A percentile compares a stretch with the other conserved stretches of the same genome.
phyloP scores from a whole-genome alignment of 2,329 filamentous ascomycete species.

The Alternaria consortialis region DNA sequence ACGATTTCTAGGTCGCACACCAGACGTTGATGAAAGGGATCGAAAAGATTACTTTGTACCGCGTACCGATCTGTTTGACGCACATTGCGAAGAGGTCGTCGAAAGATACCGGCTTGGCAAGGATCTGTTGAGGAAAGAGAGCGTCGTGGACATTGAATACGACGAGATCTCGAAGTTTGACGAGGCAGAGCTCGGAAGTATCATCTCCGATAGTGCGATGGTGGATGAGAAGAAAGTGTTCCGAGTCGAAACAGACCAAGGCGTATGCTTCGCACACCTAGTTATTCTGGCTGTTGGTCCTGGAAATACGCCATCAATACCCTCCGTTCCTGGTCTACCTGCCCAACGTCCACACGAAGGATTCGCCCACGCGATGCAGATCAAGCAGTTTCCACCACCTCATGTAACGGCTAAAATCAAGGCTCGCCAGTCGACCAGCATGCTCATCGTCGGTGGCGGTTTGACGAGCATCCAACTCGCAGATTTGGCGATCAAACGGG shows the following conservation, averaged over 20 bases:
- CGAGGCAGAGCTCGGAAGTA: constrained; percentile 28
- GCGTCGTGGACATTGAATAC: constrained; percentile 69
- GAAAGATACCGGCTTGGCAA: constrained; percentile 59
- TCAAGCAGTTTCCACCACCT: constrained; percentile 65
- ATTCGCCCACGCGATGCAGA: constrained; percentile 71
- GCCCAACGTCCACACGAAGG: constrained; percentile 54
- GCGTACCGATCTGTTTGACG: constrained; percentile 51
- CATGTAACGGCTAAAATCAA: constrained; percentile 64
- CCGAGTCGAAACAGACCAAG: constrained; percentile 66
- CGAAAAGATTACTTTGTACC: constrained; percentile 59
- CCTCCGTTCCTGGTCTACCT: constrained; percentile 57
- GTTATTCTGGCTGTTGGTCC: constrained; percentile 77
- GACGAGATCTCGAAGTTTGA: constrained; percentile 53
- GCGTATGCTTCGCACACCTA: constrained; percentile 64
- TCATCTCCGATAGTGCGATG: constrained; percentile 27
- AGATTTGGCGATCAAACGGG: constrained; percentile 70
- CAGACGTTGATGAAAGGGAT: constrained; percentile 57
- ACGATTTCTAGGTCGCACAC: constrained; percentile 53
- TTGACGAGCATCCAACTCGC: constrained; percentile 78
- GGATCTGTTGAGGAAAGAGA: constrained; percentile 67
- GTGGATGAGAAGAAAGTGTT: constrained; percentile 66
- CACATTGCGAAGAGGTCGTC: constrained; percentile 54
- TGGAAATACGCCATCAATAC: constrained; percentile 62
- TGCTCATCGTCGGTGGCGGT: constrained; percentile 79
- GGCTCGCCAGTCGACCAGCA: constrained; percentile 58